Conservation (phyloP, 2,329 filamentous ascomycete genomes). For the Pyrenophora seminiperda region DNA sequence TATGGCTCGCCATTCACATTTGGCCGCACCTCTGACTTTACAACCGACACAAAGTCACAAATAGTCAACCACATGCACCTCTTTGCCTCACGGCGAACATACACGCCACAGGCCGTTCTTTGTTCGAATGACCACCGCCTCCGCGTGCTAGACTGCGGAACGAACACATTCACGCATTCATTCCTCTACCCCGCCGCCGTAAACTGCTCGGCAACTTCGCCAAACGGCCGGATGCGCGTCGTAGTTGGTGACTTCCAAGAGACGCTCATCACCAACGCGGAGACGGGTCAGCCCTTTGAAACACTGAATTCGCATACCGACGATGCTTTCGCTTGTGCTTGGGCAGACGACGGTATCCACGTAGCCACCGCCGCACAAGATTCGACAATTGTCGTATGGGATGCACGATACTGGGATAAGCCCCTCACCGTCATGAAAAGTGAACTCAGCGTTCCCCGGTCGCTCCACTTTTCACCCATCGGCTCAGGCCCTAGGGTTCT, state of each 20-base stretch:
- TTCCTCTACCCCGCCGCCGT: conserved; percentile 65
- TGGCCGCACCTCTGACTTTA: conserved; percentile 56
- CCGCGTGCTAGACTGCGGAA: conserved; percentile 60
- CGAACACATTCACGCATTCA: conserved; percentile 63
- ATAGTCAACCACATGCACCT: conserved; percentile 66
- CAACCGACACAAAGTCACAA: conserved; percentile 56
- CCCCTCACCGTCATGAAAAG: conserved; percentile 62
- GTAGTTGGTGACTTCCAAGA: conserved; percentile 73
- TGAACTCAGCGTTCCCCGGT: conserved; percentile 71
- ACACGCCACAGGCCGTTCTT: conserved; percentile 58
- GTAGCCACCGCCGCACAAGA: conserved; percentile 81
- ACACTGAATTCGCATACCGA: conserved; percentile 68
- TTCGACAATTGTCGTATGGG: conserved; percentile 74
- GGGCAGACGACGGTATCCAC: conserved; percentile 77
- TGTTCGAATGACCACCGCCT: conserved; percentile 63
- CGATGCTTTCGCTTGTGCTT: conserved; percentile 77
- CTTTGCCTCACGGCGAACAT: conserved; percentile 54
- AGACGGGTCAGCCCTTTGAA: conserved; percentile 64
- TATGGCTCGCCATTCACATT: conserved; percentile 45
- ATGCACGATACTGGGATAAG: conserved; percentile 70
- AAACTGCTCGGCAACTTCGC: conserved; percentile 75
- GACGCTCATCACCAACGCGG: conserved; percentile 71
- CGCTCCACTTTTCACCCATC: conserved; percentile 72
- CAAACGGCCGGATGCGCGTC: conserved; percentile 71
- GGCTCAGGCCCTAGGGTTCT: conserved; percentile 71